Evolutionary conservation across 2,329 filamentous ascomycete species (phyloP).

Genomic region (Diaporthe ampelina): DNA sequence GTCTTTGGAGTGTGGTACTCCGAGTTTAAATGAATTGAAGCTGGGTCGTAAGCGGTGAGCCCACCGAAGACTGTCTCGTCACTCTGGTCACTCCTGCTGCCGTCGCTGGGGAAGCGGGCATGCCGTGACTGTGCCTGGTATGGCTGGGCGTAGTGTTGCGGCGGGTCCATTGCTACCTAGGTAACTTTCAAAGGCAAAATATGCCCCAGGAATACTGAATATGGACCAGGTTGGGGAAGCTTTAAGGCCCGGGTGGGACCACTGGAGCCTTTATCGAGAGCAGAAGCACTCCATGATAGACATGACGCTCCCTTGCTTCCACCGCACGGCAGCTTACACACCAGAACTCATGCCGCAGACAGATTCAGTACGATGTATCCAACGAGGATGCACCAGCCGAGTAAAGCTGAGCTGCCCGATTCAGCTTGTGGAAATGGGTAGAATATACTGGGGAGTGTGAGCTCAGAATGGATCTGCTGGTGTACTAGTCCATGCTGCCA

Average conservation of each 20-base stretch:
- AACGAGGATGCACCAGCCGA: conserved; percentile 1
- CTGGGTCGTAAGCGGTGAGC: neutral
- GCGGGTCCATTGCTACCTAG: neutral
- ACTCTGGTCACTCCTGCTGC: conserved; percentile 12
- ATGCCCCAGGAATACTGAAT: neutral
- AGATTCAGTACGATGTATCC: neutral
- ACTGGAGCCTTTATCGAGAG: neutral
- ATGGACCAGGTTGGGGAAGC: neutral
- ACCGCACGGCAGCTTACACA: neutral
- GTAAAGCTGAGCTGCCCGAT: neutral
- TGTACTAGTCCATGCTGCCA: conserved; percentile 7
- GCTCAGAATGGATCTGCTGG: conserved; percentile 11
- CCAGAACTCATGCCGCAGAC: neutral
- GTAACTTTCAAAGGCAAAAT: neutral
- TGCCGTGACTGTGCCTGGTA: conserved; percentile 4
- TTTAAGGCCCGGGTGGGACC: neutral
- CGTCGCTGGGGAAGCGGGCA: conserved; percentile 14
- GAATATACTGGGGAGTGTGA: neutral
- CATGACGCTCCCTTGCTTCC: neutral
- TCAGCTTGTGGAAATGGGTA: neutral
- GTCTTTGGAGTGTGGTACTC: neutral
- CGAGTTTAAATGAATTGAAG: neutral
- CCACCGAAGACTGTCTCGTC: conserved; percentile 16
- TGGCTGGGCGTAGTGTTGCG: neutral
- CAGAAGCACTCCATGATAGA: neutral